Conservation (phyloP, 345 rosid genomes). For the Lepidium sativum region DNA sequence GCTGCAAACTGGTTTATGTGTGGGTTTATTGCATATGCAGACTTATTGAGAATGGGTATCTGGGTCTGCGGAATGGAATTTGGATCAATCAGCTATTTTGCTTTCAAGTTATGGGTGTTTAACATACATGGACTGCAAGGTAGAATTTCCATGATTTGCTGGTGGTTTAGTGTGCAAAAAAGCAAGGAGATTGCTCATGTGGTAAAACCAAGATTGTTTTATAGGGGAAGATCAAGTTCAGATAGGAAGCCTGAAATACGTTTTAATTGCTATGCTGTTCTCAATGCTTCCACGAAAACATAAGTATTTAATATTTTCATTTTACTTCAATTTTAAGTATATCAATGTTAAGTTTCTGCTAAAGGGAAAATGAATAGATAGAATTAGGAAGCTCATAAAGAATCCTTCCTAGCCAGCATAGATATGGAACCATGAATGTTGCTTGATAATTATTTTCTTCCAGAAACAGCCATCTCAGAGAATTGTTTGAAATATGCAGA, state of each 20-base stretch:
- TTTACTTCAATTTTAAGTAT: neutral
- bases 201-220: conserved; percentile 3
- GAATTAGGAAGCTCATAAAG: neutral
- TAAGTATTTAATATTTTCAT: neutral
- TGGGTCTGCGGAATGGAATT: conserved; percentile 89
- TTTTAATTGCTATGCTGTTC: neutral
- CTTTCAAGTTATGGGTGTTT: conserved; percentile 79
- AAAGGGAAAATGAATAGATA: neutral
- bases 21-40: conserved; percentile 34
- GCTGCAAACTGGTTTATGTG: conserved; percentile 12
- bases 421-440: conserved; percentile 6
- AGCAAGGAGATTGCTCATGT: conserved; percentile 6
- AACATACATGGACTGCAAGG: conserved; percentile 90
- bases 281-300: neutral
- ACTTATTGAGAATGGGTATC: conserved; percentile 82
- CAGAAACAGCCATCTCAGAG: conserved; percentile 29
- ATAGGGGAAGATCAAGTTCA: no score
- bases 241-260: neutral
- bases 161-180: neutral
- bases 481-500: conserved; percentile 40
- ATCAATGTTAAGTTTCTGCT: neutral
- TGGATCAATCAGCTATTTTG: conserved; percentile 92
- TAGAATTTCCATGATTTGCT: conserved; percentile 25
- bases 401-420: neutral
- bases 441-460: neutral